These are phyloP conservation scores for Thalia dealbata DNA, from an alignment of 176 grass and related monocot genomes.

Conservation along the genomic window DNA sequence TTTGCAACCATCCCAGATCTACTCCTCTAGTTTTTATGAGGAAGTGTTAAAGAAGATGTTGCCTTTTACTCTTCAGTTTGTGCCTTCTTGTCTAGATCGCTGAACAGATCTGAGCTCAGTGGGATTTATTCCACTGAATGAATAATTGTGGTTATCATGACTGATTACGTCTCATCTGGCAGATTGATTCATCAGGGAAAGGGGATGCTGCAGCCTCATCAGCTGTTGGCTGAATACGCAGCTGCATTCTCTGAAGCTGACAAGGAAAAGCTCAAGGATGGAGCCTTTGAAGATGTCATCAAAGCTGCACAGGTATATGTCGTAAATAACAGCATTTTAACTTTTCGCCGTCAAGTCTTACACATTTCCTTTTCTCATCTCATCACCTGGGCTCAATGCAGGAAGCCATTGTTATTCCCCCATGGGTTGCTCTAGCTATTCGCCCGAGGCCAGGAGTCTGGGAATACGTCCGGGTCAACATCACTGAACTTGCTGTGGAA, in stretches of 20 bases:
- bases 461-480: conserved; percentile 87
- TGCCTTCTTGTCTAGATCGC: neutral
- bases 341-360: neutral
- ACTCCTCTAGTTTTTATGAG: conserved; percentile 4
- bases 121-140: neutral
- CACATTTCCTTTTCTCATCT: neutral
- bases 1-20: conserved; percentile 3
- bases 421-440: conserved; percentile 91
- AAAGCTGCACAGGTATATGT: conserved; percentile 61
- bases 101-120: neutral
- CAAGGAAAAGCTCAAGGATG: conserved; percentile 87
- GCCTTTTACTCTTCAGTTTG: neutral
- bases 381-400: conserved; percentile 11
- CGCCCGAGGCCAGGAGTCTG: conserved; percentile 92
- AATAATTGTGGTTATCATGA: neutral
- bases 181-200: conserved; percentile 82
- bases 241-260: conserved; percentile 63
- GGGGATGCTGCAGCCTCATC: conserved; percentile 89
- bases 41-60: neutral
- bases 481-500: conserved; percentile 90
- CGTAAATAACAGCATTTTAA: neutral
- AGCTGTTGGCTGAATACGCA: conserved; percentile 82
- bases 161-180: conserved; percentile 12
- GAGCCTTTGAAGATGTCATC: conserved; percentile 87
- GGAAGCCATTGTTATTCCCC: conserved; percentile 81